Evolutionary conservation across 371 early-diverging fungal species (phyloP).

Genomic region (Haplosporangium sp.): DNA sequence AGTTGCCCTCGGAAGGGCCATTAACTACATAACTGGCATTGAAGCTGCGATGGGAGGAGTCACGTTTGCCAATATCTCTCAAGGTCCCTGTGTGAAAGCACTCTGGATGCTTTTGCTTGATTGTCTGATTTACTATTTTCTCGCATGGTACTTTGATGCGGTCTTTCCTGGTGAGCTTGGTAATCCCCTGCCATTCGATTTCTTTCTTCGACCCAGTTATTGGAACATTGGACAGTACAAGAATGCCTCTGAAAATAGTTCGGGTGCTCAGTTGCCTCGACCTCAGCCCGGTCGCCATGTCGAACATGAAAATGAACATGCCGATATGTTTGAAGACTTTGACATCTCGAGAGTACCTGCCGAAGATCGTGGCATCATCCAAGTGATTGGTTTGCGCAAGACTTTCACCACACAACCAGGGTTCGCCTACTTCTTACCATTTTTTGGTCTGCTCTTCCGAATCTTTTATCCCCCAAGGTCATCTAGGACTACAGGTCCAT

Average conservation of each 20-base stretch:
- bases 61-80: constrained; percentile 27
- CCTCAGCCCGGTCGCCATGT: neutral
- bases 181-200: constrained; percentile 45
- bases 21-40: constrained; percentile 45
- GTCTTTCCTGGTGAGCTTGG: constrained; percentile 52
- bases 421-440: constrained; percentile 32
- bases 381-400: constrained; percentile 38
- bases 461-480: constrained; percentile 48
- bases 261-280: neutral
- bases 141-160: constrained; percentile 57
- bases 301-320: constrained; percentile 4
- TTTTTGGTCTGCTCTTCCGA: constrained; percentile 40
- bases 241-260: neutral
- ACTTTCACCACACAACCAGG: constrained; percentile 22
- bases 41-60: constrained; percentile 47
- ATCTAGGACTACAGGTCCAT: constrained; percentile 38
- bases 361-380: constrained; percentile 44
- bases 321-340: constrained; percentile 46
- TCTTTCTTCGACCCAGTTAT: constrained; percentile 52
- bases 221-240: constrained; percentile 44
- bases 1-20: constrained; percentile 52
- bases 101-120: constrained; percentile 55
- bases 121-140: constrained; percentile 43
- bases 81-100: constrained; percentile 39
- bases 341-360: constrained; percentile 35